Evolutionary conservation across 2,329 filamentous ascomycete genomes (phyloP), one percentile per base, ranked within the genome.

Genomic region (Aureobasidium sp.): DNA sequence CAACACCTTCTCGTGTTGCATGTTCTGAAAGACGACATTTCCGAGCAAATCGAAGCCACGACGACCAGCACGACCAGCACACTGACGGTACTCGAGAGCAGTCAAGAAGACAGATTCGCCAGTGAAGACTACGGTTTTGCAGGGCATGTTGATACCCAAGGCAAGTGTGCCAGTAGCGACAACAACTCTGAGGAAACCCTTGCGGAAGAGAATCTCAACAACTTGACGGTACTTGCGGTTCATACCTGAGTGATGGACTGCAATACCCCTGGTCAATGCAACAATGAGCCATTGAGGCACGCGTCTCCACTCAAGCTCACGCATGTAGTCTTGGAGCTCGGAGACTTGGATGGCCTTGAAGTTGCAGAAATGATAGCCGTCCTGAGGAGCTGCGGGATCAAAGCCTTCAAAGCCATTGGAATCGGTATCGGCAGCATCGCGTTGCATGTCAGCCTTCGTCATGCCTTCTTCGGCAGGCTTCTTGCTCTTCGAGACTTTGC

Each of bases 71-170:
- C 86, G 83, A 67, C 88, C 86, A 54, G 86, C 81, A 6, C 80
- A 85, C 65, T 91, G 87, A 7, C 85, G 79, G 66, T 85, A 91
- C 64, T 88, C 88, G 48, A 90, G 77, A 0, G 86, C 80, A 0
- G 85, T 88, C 38, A 91, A 70, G 63, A 79, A 89, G 2, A 86
- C 74, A 0, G 83, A 87, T 64, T 90, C 86, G 0, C 85, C 85
- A 14, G 76, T 77, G 65, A 91, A 91, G 1, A 89, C 80, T 0
- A 90, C 85, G 1, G 86, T 91, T 65, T 87, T 88, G 65, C 86
- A 90, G 8, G 87, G 87, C 84, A 88, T 88, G 59, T 88, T 91
- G 71, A 91, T 85, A 71, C 87, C 87, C 4, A 90, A 71, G 1
- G 84, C 84, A 19, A 90, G 74, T 0, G 86, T 90, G 1, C 85